Conservation (phyloP, 2,329 filamentous ascomycete genomes). For the Triangularia setosa region DNA sequence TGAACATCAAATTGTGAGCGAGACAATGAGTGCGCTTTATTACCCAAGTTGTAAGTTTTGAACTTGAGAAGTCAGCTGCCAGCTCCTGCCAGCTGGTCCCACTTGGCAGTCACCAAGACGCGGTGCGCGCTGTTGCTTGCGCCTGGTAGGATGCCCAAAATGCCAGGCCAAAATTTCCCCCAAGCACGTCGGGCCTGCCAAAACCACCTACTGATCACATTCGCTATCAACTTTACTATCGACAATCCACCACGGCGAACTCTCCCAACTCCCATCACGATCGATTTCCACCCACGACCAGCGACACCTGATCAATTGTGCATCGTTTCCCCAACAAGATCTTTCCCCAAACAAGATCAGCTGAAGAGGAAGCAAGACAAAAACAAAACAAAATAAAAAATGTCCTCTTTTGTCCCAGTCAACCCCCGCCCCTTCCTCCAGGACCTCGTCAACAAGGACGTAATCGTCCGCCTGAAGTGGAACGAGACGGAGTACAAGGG, state of each 20-base stretch:
- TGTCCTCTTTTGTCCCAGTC: conserved; percentile 69
- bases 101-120: neutral
- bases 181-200: neutral
- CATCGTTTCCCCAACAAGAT: neutral
- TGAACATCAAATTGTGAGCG: neutral
- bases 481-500: conserved; percentile 97
- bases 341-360: neutral
- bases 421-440: conserved; percentile 98
- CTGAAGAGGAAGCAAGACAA: too few relatives aligned
- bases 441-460: conserved; percentile 86
- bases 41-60: too few relatives aligned
- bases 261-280: neutral
- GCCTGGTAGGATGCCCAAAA: too few relatives aligned
- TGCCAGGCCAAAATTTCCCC: conserved; percentile 20
- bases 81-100: neutral
- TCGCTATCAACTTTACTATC: neutral
- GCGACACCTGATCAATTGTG: neutral
- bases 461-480: conserved; percentile 95
- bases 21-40: neutral
- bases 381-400: too few relatives aligned
- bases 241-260: neutral
- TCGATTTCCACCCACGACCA: neutral
- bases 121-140: neutral
- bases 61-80: neutral
- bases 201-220: neutral